Conservation (phyloP, 2,329 filamentous ascomycete species). For the Scedosporium aurantiacum region DNA sequence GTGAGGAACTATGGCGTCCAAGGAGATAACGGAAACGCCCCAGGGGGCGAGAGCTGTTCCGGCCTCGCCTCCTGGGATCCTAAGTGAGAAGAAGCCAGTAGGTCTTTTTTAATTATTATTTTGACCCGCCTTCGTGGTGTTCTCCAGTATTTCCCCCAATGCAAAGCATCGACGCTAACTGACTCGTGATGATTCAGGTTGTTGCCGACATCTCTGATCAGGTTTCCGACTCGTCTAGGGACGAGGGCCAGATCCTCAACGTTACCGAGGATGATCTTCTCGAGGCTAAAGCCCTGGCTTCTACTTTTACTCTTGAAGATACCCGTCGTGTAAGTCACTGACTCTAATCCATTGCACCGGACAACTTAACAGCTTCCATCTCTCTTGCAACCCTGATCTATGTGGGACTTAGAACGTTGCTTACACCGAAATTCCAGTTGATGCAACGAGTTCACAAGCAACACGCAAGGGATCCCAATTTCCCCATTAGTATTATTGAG, state of each 20-base stretch:
- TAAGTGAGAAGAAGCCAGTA: not conserved
- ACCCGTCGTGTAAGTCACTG: constrained; percentile 17
- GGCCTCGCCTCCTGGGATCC: not conserved
- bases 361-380: not conserved
- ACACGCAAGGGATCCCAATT: constrained; percentile 26
- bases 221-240: not conserved
- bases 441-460: constrained; percentile 23
- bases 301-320: constrained; percentile 21
- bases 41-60: not conserved
- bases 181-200: not conserved
- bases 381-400: not conserved
- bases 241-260: constrained; percentile 15
- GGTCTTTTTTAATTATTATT: not conserved
- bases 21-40: not conserved
- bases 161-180: too few relatives aligned
- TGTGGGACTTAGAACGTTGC: not conserved
- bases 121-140: too few relatives aligned
- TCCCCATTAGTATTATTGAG: constrained; percentile 21
- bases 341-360: not conserved
- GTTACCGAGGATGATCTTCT: constrained; percentile 32
- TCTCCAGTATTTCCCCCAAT: too few relatives aligned
- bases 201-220: not conserved
- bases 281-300: constrained; percentile 28
- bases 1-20: not conserved
- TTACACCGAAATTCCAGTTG: constrained; percentile 13